These are phyloP conservation scores for Pseudogymnoascus sp. DNA, from an alignment of 2,329 filamentous ascomycete species.

Conservation along the genomic window DNA sequence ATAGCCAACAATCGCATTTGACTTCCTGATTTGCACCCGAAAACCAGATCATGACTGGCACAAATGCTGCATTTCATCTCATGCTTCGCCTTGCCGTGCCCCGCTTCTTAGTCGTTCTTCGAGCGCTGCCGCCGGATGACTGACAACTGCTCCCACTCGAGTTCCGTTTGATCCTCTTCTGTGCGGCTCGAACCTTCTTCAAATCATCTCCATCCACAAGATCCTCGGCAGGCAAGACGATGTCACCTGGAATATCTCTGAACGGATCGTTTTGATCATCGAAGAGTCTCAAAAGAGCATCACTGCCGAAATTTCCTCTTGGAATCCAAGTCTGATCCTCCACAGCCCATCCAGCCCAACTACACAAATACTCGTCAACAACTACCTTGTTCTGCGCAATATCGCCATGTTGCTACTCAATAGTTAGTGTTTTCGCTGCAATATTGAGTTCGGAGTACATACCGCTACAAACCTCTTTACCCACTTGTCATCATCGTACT, in stretches of 20 bases:
- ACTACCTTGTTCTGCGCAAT: background rate
- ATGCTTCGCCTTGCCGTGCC: background rate
- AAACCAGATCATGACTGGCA: background rate
- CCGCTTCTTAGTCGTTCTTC: background rate
- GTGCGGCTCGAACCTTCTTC: background rate
- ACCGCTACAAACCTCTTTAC: slow-evolving; percentile 1
- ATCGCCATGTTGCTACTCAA: background rate
- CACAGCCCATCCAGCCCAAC: slow-evolving; percentile 9
- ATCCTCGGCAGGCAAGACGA: background rate
- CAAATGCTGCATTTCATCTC: too few species aligned
- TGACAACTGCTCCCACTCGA: background rate
- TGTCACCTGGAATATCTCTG: background rate
- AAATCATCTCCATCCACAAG: background rate
- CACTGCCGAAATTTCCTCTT: background rate
- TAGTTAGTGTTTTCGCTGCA: background rate
- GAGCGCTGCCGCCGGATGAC: background rate
- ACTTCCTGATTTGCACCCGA: background rate
- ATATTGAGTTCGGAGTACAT: background rate
- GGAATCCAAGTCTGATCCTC: slow-evolving; percentile 8
- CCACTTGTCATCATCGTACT: slow-evolving; percentile 4
- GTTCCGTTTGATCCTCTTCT: background rate
- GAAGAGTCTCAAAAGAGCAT: background rate
- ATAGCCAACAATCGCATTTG: background rate
- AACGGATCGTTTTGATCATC: background rate
- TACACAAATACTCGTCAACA: slow-evolving; percentile 8